phyloP scores from a whole-genome alignment of 2,329 filamentous ascomycete genomes.

The Emydomyces testavorans region DNA sequence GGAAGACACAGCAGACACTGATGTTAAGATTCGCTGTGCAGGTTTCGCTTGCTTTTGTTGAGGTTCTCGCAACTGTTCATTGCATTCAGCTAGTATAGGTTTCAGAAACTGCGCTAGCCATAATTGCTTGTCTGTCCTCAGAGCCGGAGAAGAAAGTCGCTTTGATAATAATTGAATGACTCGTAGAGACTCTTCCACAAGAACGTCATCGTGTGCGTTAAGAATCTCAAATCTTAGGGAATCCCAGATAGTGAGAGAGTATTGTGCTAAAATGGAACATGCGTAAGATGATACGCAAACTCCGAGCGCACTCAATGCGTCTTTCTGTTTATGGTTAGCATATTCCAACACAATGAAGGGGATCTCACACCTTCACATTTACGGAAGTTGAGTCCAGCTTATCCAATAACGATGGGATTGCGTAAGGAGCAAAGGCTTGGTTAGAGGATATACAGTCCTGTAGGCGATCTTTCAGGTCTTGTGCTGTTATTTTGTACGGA shows the following conservation, averaged over 20 bases:
- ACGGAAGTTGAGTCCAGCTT: slow-evolving; percentile 58
- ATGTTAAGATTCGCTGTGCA: slow-evolving; percentile 49
- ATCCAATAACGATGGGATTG: slow-evolving; percentile 56
- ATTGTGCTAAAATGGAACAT: slow-evolving; percentile 47
- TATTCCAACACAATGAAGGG: background rate
- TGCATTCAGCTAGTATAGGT: slow-evolving; percentile 54
- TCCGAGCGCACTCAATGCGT: slow-evolving; percentile 52
- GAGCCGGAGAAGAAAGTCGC: slow-evolving; percentile 39
- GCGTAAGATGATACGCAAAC: slow-evolving; percentile 51
- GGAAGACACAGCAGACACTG: slow-evolving; percentile 45
- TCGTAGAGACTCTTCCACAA: slow-evolving; percentile 48
- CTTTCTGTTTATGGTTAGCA: slow-evolving; percentile 37
- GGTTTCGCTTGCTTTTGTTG: slow-evolving; percentile 58
- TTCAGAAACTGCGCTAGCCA: slow-evolving; percentile 45
- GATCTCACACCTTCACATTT: slow-evolving; percentile 48
- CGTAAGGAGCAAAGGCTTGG: slow-evolving; percentile 51
- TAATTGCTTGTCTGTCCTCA: slow-evolving; percentile 29
- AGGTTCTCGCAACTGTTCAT: slow-evolving; percentile 56
- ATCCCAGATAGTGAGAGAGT: slow-evolving; percentile 56
- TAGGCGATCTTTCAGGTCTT: slow-evolving; percentile 54
- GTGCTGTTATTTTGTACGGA: slow-evolving; percentile 57
- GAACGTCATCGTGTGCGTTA: slow-evolving; percentile 54
- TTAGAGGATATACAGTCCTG: slow-evolving; percentile 54
- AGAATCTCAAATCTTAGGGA: slow-evolving; percentile 58
- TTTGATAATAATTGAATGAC: slow-evolving; percentile 45